These are phyloP conservation scores for Penicillium robsamsonii DNA, from an alignment of 495 filamentous ascomycete species.

Conservation along the genomic window DNA sequence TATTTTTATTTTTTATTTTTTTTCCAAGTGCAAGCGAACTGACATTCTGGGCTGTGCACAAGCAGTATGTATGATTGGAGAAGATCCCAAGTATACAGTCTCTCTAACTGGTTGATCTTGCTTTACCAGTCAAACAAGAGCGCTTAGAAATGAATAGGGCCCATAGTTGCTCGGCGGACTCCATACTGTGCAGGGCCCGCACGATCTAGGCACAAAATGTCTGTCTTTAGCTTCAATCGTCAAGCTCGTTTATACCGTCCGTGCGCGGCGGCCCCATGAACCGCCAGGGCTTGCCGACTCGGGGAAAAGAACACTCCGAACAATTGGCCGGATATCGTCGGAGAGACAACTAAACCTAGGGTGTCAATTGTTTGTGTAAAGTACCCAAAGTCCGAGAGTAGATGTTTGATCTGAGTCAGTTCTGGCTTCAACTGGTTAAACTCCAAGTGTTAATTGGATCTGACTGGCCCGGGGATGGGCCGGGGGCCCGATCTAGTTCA, in stretches of 20 bases:
- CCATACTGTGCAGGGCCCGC: background rate
- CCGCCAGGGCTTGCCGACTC: slow-evolving; percentile 5
- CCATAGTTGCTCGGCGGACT: background rate
- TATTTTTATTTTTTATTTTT: background rate
- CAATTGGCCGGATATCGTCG: background rate
- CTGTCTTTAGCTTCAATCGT: slow-evolving; percentile 20
- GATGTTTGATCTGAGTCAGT: slow-evolving; percentile 14
- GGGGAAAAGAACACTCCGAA: background rate
- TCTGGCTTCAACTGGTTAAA: slow-evolving; percentile 4
- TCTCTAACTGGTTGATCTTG: slow-evolving; percentile 3
- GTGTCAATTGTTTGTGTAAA: background rate
- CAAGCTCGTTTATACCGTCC: slow-evolving; percentile 24
- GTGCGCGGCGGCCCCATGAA: slow-evolving; percentile 19
- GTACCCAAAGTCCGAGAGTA: slow-evolving; percentile 4
- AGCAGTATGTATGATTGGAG: slow-evolving; percentile 4
- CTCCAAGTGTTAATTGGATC: slow-evolving; percentile 6
- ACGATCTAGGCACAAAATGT: slow-evolving; percentile 25
- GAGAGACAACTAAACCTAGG: slow-evolving; percentile 1
- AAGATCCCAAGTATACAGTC: background rate
- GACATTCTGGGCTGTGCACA: slow-evolving; percentile 13
- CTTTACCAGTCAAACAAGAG: slow-evolving; percentile 1
- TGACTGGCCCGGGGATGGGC: slow-evolving; percentile 20
- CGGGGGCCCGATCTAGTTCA: slow-evolving; percentile 18
- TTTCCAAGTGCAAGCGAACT: background rate
- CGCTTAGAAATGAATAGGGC: background rate